A percentile compares a stretch with the other conserved stretches of the same genome.
phyloP scores from a whole-genome alignment of 306 rosid species.

The Cucumis melo region DNA sequence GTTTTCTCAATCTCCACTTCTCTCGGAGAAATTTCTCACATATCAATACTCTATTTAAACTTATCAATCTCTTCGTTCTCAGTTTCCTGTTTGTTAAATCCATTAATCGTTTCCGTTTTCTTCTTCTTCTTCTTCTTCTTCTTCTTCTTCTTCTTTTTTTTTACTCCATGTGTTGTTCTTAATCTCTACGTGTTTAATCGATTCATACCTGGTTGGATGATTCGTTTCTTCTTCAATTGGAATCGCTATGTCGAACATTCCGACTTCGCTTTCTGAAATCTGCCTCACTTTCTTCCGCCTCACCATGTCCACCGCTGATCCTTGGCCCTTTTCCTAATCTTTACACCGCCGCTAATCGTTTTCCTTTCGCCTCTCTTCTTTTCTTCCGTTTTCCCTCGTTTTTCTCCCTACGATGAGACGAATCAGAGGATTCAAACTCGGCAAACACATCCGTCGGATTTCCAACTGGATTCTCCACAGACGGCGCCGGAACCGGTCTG shows the following conservation, averaged over 20 bases:
- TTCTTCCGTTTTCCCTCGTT: neutral
- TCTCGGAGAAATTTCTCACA: neutral
- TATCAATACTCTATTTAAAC: neutral
- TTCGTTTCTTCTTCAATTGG: neutral
- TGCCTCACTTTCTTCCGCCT: constrained; percentile 43
- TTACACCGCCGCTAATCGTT: neutral
- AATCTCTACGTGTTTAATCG: neutral
- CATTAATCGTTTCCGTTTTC: too few relatives aligned
- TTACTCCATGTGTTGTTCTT: neutral
- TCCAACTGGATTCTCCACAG: constrained; percentile 29
- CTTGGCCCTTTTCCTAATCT: constrained; percentile 51
- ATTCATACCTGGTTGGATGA: neutral
- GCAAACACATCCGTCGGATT: constrained; percentile 33
- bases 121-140: too few relatives aligned
- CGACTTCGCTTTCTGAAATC: constrained; percentile 44
- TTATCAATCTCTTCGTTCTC: neutral
- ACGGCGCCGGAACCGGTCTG: constrained; percentile 13
- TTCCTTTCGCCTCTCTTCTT: neutral
- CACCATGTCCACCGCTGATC: constrained; percentile 61
- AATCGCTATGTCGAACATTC: constrained; percentile 36
- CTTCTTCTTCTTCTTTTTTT: too few relatives aligned
- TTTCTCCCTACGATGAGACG: constrained; percentile 21
- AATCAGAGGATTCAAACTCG: constrained; percentile 49
- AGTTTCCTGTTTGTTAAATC: neutral
- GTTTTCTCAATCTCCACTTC: neutral